phyloP scores from a whole-genome alignment of 2,329 filamentous ascomycete species.

The Xylariales sp. region DNA sequence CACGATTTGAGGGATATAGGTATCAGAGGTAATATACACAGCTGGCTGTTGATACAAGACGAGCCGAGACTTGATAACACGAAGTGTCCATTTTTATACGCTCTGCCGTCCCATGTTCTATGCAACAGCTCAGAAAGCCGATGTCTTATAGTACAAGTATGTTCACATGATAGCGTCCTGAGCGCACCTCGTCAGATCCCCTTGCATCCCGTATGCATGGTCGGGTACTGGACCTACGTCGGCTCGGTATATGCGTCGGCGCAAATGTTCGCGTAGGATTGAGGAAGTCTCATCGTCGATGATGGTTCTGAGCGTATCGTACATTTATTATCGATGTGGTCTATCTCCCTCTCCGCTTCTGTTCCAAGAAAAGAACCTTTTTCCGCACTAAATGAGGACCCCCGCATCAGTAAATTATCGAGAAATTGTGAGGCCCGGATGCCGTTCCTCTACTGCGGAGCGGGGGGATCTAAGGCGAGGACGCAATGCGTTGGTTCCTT shows the following conservation, averaged over 20 bases:
- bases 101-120: slow-evolving; percentile 11
- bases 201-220: background rate
- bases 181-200: slow-evolving; percentile 10
- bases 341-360: slow-evolving; percentile 80
- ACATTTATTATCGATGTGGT: slow-evolving; percentile 20
- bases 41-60: slow-evolving; percentile 20
- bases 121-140: slow-evolving; percentile 14
- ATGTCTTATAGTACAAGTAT: slow-evolving; percentile 38
- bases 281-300: slow-evolving; percentile 23
- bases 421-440: background rate
- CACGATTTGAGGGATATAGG: slow-evolving; percentile 5
- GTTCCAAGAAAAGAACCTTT: slow-evolving; percentile 95
- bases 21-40: slow-evolving; percentile 17
- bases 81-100: slow-evolving; percentile 23
- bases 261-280: slow-evolving; percentile 1
- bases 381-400: slow-evolving; percentile 75
- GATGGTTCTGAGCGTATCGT: slow-evolving; percentile 33
- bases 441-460: too few species aligned
- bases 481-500: background rate
- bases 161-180: slow-evolving; percentile 27
- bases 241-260: slow-evolving; percentile 16
- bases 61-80: slow-evolving; percentile 10
- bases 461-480: background rate
- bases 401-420: slow-evolving; percentile 16
- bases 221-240: background rate